A percentile compares a stretch with the other conserved stretches of the same genome.
Evolutionary conservation across 2,329 filamentous ascomycete genomes (phyloP).

Genomic region (Colletotrichum eleusines): DNA sequence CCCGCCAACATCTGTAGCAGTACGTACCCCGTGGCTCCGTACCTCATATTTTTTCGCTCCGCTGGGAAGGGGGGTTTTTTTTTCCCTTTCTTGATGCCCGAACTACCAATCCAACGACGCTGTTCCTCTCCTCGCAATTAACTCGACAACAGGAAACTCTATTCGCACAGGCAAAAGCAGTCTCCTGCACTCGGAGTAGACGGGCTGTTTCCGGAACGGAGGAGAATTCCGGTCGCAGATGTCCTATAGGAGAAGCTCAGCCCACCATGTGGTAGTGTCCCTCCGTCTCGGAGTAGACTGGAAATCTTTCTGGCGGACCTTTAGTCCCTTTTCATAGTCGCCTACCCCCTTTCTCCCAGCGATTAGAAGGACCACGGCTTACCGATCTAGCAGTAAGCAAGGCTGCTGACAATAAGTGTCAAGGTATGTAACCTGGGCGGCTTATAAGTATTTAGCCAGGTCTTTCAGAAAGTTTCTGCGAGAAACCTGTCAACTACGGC

Average conservation of each 20-base stretch:
- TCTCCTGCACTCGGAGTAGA: background rate
- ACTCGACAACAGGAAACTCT: background rate
- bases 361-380: background rate
- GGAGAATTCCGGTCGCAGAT: background rate
- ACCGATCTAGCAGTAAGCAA: no score
- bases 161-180: no score
- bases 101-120: conserved; percentile 33
- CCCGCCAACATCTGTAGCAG: conserved; percentile 11
- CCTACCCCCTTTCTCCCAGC: no score
- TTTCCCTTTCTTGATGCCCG: conserved; percentile 38
- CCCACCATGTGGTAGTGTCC: conserved; percentile 10
- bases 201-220: background rate
- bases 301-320: background rate
- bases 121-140: background rate
- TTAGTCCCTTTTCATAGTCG: background rate
- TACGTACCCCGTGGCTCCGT: conserved; percentile 36
- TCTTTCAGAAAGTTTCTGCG: background rate
- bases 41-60: conserved; percentile 38
- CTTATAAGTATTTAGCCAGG: no score
- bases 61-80: conserved; percentile 6
- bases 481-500: background rate
- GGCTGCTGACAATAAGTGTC: no score
- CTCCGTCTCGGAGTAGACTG: conserved; percentile 9
- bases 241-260: background rate
- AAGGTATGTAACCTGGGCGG: no score